A percentile compares a stretch with the other conserved stretches of the same genome.
These are phyloP conservation scores for Populus tomentosa DNA, from an alignment of 441 rosid genomes.

Conservation along the genomic window DNA sequence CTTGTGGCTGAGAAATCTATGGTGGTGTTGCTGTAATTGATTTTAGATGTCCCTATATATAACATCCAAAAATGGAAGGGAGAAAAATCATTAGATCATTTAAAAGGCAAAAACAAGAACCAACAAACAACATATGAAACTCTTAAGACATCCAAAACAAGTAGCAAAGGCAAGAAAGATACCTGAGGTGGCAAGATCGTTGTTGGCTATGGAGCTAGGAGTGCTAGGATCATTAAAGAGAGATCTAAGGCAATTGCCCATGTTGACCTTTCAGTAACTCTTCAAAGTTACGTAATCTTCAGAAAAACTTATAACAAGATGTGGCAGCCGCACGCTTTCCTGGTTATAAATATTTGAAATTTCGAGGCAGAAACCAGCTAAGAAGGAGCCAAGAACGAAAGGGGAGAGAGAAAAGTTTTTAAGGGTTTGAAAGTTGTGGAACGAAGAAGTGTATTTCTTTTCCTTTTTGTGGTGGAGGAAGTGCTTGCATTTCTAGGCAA, in stretches of 20 bases:
- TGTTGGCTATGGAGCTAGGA: slow-evolving; percentile 5
- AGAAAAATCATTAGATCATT: not conserved
- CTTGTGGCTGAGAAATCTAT: slow-evolving; percentile 35
- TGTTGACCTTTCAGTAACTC: slow-evolving; percentile 11
- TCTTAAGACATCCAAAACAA: not conserved
- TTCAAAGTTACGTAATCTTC: not conserved
- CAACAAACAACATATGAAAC: slow-evolving; percentile 10
- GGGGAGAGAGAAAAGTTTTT: too few species aligned
- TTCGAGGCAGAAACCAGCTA: too few species aligned
- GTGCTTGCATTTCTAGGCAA: too few species aligned
- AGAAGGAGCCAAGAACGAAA: too few species aligned
- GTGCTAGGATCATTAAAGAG: slow-evolving; percentile 6
- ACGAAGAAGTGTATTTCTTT: too few species aligned
- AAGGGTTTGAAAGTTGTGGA: too few species aligned
- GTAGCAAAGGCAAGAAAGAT: slow-evolving; percentile 5
- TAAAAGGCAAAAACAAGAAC: not conserved
- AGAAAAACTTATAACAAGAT: too few species aligned
- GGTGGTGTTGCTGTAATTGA: slow-evolving; percentile 22
- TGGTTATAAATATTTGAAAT: too few species aligned
- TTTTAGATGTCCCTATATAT: slow-evolving; percentile 24
- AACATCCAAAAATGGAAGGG: slow-evolving; percentile 5
- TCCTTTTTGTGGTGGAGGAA: too few species aligned
- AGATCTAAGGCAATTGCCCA: slow-evolving; percentile 46
- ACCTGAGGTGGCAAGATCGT: slow-evolving; percentile 29
- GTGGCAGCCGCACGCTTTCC: too few species aligned